A percentile compares a stretch with the other conserved stretches of the same genome.
These are phyloP conservation scores for Trifolium fragiferum DNA, from an alignment of 306 rosid genomes.

Conservation along the genomic window DNA sequence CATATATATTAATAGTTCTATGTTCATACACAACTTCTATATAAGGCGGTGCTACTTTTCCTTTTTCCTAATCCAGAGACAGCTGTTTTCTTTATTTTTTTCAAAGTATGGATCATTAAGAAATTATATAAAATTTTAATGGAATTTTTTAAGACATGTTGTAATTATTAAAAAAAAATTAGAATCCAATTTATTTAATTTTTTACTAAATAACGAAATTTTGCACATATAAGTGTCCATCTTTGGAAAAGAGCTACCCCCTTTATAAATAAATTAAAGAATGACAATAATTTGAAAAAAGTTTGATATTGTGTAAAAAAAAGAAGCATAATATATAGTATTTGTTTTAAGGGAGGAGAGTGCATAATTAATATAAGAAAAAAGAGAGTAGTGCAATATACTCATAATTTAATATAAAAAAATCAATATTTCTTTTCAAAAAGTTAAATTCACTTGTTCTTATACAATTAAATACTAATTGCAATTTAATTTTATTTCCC, in stretches of 20 bases:
- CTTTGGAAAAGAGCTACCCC: neutral
- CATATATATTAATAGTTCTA: neutral
- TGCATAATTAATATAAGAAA: no score
- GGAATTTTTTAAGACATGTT: neutral
- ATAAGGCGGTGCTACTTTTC: neutral
- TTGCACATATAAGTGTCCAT: neutral
- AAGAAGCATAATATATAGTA: no score
- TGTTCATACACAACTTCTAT: constrained; percentile 25
- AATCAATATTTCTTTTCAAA: no score
- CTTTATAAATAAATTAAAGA: neutral
- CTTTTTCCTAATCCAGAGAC: neutral
- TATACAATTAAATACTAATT: no score
- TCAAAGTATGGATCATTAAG: neutral
- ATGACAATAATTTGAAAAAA: neutral
- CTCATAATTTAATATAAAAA: no score
- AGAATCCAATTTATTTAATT: neutral
- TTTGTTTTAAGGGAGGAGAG: no score
- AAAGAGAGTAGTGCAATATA: no score
- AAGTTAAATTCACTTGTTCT: no score
- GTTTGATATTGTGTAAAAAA: no score
- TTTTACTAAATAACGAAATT: neutral
- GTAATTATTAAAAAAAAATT: neutral
- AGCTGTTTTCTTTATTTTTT: constrained; percentile 31
- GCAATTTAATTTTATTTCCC: no score
- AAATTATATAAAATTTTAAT: neutral